A percentile compares a stretch with the other conserved stretches of the same genome.
phyloP scores from a whole-genome alignment of 345 rosid genomes.

The Trapa bicornis region DNA sequence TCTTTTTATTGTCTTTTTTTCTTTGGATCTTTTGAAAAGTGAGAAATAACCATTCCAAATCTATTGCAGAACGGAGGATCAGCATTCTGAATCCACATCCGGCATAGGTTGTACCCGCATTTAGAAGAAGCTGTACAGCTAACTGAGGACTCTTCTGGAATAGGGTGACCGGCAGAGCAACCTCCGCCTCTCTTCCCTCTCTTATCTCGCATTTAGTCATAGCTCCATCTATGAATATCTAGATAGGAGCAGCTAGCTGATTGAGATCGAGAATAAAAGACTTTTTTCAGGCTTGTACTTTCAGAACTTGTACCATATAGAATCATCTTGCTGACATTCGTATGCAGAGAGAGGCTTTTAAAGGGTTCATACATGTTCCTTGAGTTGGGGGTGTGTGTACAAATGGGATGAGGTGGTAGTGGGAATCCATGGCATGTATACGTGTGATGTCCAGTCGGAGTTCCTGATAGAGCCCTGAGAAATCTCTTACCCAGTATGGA shows the following conservation, averaged over 20 bases:
- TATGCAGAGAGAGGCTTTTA: not conserved
- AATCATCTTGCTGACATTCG: constrained; percentile 2
- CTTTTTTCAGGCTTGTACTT: not conserved
- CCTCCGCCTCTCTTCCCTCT: constrained; percentile 2
- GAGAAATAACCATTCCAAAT: not conserved
- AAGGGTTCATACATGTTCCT: not conserved
- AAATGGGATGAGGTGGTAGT: not conserved
- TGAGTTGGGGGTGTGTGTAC: not conserved
- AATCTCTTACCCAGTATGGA: not conserved
- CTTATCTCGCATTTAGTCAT: constrained; percentile 11
- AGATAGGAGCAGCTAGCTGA: constrained; percentile 6
- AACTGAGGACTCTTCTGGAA: constrained; percentile 33
- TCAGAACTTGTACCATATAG: constrained; percentile 4
- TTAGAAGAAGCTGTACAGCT: constrained; percentile 46
- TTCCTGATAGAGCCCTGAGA: not conserved
- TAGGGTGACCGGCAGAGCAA: constrained; percentile 9
- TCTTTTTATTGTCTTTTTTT: too few relatives aligned
- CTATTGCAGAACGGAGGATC: constrained; percentile 50
- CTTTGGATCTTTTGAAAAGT: too few relatives aligned
- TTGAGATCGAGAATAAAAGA: constrained; percentile 1
- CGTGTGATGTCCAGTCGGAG: not conserved
- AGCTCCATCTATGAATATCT: constrained; percentile 17
- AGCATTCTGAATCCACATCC: constrained; percentile 41
- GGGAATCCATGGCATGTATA: not conserved
- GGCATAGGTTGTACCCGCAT: constrained; percentile 12